Base-by-base conservation (phyloP, 1,284 basidiomycete species). In the Ceratobasidium sp. region DNA sequence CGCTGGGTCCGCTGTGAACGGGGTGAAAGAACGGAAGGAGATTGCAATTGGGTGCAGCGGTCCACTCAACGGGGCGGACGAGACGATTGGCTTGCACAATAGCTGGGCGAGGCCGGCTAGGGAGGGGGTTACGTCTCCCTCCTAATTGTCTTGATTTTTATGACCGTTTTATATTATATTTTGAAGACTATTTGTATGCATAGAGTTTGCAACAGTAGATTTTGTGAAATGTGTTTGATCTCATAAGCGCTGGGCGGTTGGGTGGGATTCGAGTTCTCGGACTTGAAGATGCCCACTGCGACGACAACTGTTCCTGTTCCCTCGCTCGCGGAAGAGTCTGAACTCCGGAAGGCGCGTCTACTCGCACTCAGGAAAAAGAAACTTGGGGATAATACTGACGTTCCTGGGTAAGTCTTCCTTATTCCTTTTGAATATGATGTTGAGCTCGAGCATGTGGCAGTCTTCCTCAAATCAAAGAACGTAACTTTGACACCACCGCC, bases 401-500 rank as follows among this genome's bases (percentile, higher is more conserved):
- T 82, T 43, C 80, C 25, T 54, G 77, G 82, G 89, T 89, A 80
- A 75, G 85, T 83, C 34, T 70, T 52, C 59, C 64, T 46, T 71
- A 46, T 44, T 69, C 64, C 40, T 76, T 77, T 37, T 64, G 11
- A 67, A 19, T n/a, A 34, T 22, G 34, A 61, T 61, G 59, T 61
- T 61, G 59, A 61, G 37, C 15, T 61, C 59, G 37, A 19, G 8
- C 44, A 46, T 74, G 49, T 52, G 65, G 68, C 34, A 75, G 71
- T 40, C 71, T 75, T 19, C 71, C 71, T 19, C 71, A 75, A 19
- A 87, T 97, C 76, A 91, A 91, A 81, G 90, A 88, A 80, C 89
- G 95, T 59, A 96, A 95, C 81, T 97, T 94, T 83, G 95, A 97
- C 83, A 94, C 94, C 5, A 90, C 91, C 78, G 92, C 93, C 3